Conservation (phyloP, 1,284 basidiomycete species). For the Tilletia setariae region DNA sequence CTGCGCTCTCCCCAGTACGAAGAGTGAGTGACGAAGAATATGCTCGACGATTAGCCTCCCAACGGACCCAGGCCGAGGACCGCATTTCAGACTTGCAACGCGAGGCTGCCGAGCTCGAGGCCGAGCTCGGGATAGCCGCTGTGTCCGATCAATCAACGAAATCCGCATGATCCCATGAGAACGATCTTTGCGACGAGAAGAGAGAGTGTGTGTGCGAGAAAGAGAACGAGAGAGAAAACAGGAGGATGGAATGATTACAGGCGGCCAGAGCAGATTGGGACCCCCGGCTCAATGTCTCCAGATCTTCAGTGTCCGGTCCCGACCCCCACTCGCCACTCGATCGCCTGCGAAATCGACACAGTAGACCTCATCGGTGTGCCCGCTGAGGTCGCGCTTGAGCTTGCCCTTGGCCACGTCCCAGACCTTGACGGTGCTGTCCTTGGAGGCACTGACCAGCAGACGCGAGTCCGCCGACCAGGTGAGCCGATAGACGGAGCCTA, state of each 20-base stretch:
- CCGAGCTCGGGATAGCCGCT: neutral
- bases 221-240: neutral
- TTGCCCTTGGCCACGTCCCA: conserved; percentile 60
- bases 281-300: conserved; percentile 38
- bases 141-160: too few species aligned
- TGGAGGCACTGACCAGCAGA: conserved; percentile 86
- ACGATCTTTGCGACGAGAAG: neutral
- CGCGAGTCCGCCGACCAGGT: conserved; percentile 93
- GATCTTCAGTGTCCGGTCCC: conserved; percentile 64
- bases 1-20: neutral
- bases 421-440: conserved; percentile 76
- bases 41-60: neutral
- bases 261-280: too few species aligned
- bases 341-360: conserved; percentile 77
- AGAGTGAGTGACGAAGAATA: conserved; percentile 13
- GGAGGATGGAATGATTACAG: too few species aligned
- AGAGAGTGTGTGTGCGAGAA: neutral
- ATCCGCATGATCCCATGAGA: neutral
- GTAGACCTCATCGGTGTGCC: conserved; percentile 96
- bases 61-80: neutral
- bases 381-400: conserved; percentile 86
- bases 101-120: neutral
- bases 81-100: neutral
- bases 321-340: conserved; percentile 91
- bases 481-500: conserved; percentile 87